Evolutionary conservation across 768 basidiomycete genomes (phyloP).

Genomic region (Pseudohyphozyma bogoriensis): DNA sequence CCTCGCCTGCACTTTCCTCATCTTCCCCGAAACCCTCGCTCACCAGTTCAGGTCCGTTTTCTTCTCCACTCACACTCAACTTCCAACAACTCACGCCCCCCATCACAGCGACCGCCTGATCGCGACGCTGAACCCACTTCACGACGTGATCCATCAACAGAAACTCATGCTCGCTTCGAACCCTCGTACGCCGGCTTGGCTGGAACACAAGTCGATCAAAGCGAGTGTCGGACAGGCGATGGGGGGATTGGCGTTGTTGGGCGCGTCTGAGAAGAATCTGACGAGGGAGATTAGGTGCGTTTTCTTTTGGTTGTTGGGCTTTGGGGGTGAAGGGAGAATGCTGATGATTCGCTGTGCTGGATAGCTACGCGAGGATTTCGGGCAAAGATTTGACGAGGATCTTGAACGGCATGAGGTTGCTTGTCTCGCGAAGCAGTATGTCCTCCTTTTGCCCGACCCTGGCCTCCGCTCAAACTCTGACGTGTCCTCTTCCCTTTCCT

Average conservation of each 20-base stretch:
- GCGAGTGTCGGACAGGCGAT: constrained; percentile 8
- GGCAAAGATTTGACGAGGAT: constrained; percentile 22
- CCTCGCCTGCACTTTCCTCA: constrained; percentile 25
- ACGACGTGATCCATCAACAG: constrained; percentile 12
- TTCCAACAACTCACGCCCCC: not conserved
- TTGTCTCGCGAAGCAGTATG: constrained; percentile 15
- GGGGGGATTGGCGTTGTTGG: constrained; percentile 10
- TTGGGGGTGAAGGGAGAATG: too few species aligned
- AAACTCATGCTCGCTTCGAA: constrained; percentile 15
- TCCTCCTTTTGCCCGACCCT: too few species aligned
- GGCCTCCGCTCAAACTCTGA: too few species aligned
- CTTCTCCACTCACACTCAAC: too few species aligned
- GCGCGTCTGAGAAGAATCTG: constrained; percentile 15
- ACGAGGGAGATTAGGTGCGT: constrained; percentile 25
- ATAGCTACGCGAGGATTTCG: constrained; percentile 13
- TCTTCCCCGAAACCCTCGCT: constrained; percentile 33
- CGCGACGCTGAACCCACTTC: constrained; percentile 21
- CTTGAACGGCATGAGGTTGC: constrained; percentile 12
- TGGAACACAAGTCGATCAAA: constrained; percentile 14
- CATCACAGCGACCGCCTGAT: constrained; percentile 19
- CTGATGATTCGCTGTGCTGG: too few species aligned
- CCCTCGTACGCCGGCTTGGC: constrained; percentile 24
- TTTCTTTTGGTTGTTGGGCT: too few species aligned
- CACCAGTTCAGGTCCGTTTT: constrained; percentile 25
- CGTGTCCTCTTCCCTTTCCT: not conserved